A percentile compares a stretch with the other conserved stretches of the same genome.
Conservation (phyloP, 495 filamentous ascomycete species). For the Evernia prunastri region DNA sequence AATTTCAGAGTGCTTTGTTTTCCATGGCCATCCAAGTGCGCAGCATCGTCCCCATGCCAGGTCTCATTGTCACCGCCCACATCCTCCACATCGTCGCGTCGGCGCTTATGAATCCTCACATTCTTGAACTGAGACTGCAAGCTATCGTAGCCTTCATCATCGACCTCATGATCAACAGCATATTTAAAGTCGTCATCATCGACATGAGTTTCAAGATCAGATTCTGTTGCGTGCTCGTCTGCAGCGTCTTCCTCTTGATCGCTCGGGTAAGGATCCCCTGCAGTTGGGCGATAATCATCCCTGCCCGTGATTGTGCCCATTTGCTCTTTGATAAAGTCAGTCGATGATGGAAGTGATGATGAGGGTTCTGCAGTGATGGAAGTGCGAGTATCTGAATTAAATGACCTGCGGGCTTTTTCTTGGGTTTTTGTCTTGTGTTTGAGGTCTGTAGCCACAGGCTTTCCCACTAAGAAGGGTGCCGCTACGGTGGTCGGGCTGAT, state of each 20-base stretch:
- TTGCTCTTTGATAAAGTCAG: neutral
- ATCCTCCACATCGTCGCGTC: neutral
- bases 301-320: neutral
- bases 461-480: neutral
- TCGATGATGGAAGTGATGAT: neutral
- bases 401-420: neutral
- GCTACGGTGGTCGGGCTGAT: neutral
- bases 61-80: constrained; percentile 1
- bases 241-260: constrained; percentile 1
- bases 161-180: constrained; percentile 9
- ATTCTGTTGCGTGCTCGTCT: constrained; percentile 6
- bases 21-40: neutral
- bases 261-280: neutral
- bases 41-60: neutral
- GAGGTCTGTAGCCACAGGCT: neutral
- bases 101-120: constrained; percentile 10
- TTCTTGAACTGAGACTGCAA: constrained; percentile 1
- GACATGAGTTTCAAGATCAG: constrained; percentile 9
- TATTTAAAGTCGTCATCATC: constrained; percentile 2
- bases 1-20: neutral
- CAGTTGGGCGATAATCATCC: neutral
- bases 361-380: neutral
- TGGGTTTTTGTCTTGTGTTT: neutral
- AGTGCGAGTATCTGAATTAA: neutral
- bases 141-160: neutral